Evolutionary conservation across 106 monocot genomes (phyloP).

Genomic region (Dioscorea zingiberensis): DNA sequence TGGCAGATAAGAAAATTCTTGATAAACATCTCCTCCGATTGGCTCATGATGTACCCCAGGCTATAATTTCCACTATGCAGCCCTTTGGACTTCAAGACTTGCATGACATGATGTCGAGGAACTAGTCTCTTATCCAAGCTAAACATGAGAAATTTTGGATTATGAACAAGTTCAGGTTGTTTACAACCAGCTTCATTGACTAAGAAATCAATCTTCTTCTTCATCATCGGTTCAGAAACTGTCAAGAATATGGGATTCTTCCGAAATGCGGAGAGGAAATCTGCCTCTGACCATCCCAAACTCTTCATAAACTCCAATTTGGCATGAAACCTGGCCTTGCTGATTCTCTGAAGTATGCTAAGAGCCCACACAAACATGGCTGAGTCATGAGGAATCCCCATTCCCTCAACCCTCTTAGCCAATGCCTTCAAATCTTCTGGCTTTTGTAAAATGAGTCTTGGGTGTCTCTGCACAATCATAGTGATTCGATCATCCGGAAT

Average conservation of each 20-base stretch:
- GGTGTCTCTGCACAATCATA: not conserved
- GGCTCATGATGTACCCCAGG: not conserved
- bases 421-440: not conserved
- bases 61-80: not conserved
- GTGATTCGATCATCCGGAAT: too few species aligned
- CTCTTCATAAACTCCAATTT: conserved; percentile 7
- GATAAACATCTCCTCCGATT: not conserved
- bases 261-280: conserved; percentile 3
- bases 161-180: not conserved
- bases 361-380: conserved; percentile 4
- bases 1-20: not conserved
- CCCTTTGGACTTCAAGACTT: conserved; percentile 4
- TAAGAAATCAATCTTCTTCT: conserved; percentile 15
- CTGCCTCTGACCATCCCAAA: conserved; percentile 17
- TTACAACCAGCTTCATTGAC: conserved; percentile 7
- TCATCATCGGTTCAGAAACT: not conserved
- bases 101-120: conserved; percentile 5
- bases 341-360: not conserved
- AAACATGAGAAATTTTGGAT: conserved; percentile 10
- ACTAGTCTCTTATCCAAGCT: conserved; percentile 16
- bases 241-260: not conserved
- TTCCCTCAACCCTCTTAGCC: not conserved
- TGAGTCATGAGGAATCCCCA: not conserved
- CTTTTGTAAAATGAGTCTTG: not conserved
- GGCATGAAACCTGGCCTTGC: not conserved